Evolutionary conservation across 148 eudicot genomes (phyloP).

Genomic region (Chenopodium suecicum): DNA sequence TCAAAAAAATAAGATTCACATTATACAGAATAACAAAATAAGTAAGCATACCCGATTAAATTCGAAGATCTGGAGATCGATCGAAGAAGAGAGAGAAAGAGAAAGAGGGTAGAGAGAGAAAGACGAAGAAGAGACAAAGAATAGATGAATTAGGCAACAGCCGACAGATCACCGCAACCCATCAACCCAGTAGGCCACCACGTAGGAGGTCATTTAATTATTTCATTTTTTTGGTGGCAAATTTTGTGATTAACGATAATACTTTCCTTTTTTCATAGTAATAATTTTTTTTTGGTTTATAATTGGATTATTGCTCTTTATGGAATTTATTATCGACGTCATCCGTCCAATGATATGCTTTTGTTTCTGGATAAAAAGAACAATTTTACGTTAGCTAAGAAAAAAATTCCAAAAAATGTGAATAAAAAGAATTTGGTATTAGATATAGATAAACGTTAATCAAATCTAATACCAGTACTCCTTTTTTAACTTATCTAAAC

Average conservation of each 20-base stretch:
- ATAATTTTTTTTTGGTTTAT: too few species aligned
- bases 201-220: background rate
- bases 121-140: background rate
- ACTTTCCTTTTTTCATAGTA: too few species aligned
- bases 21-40: background rate
- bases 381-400: background rate
- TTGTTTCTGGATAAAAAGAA: too few species aligned
- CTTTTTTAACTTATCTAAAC: too few species aligned
- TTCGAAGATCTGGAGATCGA: background rate
- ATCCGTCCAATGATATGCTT: background rate
- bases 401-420: background rate
- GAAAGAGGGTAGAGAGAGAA: background rate
- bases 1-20: background rate
- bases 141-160: slow-evolving; percentile 21
- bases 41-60: slow-evolving; percentile 12
- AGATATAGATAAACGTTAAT: too few species aligned
- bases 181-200: background rate
- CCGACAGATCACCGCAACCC: slow-evolving; percentile 25
- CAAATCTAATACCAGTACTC: too few species aligned
- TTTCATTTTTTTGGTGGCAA: background rate
- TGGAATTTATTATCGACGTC: background rate
- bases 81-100: background rate
- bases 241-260: too few species aligned
- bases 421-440: too few species aligned
- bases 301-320: too few species aligned